Evolutionary conservation across 345 rosid species (phyloP).

Genomic region (Jatropha curcas): DNA sequence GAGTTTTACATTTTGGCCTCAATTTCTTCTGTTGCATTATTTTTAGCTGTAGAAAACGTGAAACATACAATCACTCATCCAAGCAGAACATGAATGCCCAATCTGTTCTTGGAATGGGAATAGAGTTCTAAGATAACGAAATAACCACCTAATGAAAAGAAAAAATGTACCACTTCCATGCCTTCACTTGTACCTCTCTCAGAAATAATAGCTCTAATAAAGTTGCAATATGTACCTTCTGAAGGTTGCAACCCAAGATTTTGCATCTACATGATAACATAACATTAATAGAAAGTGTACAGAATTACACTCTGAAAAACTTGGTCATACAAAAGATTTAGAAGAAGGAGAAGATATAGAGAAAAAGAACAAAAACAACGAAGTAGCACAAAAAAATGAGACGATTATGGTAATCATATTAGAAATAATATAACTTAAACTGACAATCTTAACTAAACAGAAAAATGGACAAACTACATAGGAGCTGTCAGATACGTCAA

Average conservation of each 20-base stretch:
- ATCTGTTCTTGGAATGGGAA: neutral
- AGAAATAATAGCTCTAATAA: conserved; percentile 58
- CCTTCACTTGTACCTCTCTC: conserved; percentile 48
- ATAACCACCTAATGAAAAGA: neutral
- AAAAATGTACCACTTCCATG: conserved; percentile 55
- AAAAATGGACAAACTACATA: neutral
- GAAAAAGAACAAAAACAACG: neutral
- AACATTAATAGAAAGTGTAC: neutral
- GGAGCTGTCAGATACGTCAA: neutral
- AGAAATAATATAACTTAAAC: no score
- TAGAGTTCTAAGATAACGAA: conserved; percentile 10
- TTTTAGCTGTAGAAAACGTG: conserved; percentile 52
- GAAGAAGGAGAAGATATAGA: neutral
- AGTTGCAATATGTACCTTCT: conserved; percentile 58
- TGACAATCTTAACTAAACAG: neutral
- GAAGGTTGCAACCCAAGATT: conserved; percentile 72
- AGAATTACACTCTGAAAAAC: neutral
- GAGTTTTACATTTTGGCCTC: conserved; percentile 69
- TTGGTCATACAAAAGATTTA: neutral
- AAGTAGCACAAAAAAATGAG: neutral
- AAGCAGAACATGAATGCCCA: conserved; percentile 9
- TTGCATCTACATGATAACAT: conserved; percentile 59
- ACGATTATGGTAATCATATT: neutral
- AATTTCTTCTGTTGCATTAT: conserved; percentile 59
- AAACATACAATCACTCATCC: neutral